Evolutionary conservation across 2,329 filamentous ascomycete species (phyloP).

Genomic region (Aureobasidium lini): DNA sequence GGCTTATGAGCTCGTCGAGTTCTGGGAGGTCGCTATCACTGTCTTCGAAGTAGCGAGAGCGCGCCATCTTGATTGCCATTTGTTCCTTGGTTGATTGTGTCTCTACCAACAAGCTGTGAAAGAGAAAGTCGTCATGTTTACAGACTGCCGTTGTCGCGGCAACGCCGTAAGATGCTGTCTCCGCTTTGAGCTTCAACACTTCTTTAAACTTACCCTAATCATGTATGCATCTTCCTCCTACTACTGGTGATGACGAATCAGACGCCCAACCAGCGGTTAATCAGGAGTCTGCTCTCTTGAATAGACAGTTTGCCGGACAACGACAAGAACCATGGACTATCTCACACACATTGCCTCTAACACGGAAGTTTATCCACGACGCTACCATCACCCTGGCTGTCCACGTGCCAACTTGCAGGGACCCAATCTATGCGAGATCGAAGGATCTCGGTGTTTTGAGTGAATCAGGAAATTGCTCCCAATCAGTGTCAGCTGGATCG

Average conservation of each 20-base stretch:
- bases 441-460: not conserved
- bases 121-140: slow-evolving; percentile 1
- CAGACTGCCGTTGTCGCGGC: not conserved
- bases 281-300: too few species aligned
- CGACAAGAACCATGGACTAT: not conserved
- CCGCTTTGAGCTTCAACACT: not conserved
- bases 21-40: slow-evolving; percentile 15
- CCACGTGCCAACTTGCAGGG: not conserved
- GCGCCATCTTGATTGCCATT: slow-evolving; percentile 3
- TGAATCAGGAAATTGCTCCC: not conserved
- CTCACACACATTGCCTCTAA: too few species aligned
- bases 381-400: slow-evolving; percentile 3
- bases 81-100: not conserved
- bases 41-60: not conserved
- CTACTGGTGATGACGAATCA: not conserved
- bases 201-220: too few species aligned
- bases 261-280: too few species aligned
- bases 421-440: not conserved
- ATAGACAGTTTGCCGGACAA: too few species aligned
- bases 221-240: not conserved
- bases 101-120: not conserved
- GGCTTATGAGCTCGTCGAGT: slow-evolving; percentile 17
- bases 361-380: not conserved
- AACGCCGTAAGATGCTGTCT: not conserved
- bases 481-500: not conserved